phyloP scores from a whole-genome alignment of 73 alveolate species.

The Effrenium voratum region DNA sequence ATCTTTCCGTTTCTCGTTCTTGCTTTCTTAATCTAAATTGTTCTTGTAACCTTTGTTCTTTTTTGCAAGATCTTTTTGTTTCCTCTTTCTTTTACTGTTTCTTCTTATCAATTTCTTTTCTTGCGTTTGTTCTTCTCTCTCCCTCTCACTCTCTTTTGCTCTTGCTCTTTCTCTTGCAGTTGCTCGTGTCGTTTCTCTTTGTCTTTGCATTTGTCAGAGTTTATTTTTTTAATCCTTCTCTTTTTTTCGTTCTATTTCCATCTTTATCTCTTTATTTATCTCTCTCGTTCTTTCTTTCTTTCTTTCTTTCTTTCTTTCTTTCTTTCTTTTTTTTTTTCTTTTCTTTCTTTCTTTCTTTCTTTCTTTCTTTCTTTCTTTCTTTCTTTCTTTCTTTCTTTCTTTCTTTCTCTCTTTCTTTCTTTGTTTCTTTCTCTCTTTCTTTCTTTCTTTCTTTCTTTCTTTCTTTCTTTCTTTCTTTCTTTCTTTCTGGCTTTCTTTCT shows the following conservation, averaged over 20 bases:
- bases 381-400: background rate
- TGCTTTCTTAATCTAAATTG: background rate
- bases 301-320: background rate
- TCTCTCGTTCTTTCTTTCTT: background rate
- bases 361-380: background rate
- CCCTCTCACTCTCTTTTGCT: background rate
- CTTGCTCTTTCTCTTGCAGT: background rate
- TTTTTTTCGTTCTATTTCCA: background rate
- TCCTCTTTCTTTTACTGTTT: background rate
- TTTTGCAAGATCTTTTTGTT: background rate
- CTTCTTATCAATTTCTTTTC: background rate
- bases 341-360: background rate
- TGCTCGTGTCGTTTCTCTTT: background rate
- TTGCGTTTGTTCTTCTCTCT: background rate
- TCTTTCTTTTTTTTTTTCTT: background rate
- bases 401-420: slow-evolving; percentile 26
- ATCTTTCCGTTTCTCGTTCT: background rate
- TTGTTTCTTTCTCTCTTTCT: background rate
- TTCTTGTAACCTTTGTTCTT: background rate
- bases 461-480: no score
- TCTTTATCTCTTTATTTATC: background rate
- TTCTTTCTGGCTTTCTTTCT: no score
- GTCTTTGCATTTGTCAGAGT: background rate
- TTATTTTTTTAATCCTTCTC: background rate
- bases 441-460: no score